Evolutionary conservation across 2,329 filamentous ascomycete species (phyloP).

Genomic region (Claviceps maximensis): DNA sequence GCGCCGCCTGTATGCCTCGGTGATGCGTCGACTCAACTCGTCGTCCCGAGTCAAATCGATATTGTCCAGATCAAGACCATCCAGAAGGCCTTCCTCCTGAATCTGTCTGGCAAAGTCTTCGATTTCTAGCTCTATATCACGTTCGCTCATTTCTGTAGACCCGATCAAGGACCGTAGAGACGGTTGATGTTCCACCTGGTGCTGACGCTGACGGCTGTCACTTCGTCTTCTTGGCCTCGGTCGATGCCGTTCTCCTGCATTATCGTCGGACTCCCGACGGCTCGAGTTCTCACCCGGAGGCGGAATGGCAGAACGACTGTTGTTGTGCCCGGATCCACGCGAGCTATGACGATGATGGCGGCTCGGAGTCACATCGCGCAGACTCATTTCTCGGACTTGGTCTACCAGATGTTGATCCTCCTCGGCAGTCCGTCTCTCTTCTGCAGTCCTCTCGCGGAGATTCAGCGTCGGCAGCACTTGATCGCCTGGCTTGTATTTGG

Average conservation of each 20-base stretch:
- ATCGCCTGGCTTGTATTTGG: constrained; percentile 70
- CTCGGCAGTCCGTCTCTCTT: constrained; percentile 43
- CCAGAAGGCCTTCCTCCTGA: constrained; percentile 71
- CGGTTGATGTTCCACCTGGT: constrained; percentile 76
- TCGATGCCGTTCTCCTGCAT: constrained; percentile 22
- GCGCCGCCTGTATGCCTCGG: constrained; percentile 69
- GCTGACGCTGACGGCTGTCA: constrained; percentile 35
- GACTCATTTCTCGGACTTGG: constrained; percentile 58
- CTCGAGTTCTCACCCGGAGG: constrained; percentile 13
- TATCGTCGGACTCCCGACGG: constrained; percentile 21
- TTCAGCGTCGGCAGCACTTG: constrained; percentile 56
- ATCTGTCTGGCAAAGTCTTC: constrained; percentile 84
- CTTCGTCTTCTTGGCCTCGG: constrained; percentile 25
- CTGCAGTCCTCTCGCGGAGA: constrained; percentile 34
- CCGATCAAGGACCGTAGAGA: constrained; percentile 77
- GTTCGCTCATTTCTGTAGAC: constrained; percentile 60
- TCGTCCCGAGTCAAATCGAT: constrained; percentile 76
- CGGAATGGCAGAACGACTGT: constrained; percentile 22
- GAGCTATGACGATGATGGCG: constrained; percentile 19
- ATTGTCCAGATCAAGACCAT: constrained; percentile 80
- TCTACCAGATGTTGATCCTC: constrained; percentile 59
- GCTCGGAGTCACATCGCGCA: constrained; percentile 50
- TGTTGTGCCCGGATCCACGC: constrained; percentile 20
- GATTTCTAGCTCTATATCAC: constrained; percentile 77
- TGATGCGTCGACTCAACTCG: constrained; percentile 80